Evolutionary conservation across 2,329 filamentous ascomycete species (phyloP).

Genomic region (Verticillium zaregamsianum): DNA sequence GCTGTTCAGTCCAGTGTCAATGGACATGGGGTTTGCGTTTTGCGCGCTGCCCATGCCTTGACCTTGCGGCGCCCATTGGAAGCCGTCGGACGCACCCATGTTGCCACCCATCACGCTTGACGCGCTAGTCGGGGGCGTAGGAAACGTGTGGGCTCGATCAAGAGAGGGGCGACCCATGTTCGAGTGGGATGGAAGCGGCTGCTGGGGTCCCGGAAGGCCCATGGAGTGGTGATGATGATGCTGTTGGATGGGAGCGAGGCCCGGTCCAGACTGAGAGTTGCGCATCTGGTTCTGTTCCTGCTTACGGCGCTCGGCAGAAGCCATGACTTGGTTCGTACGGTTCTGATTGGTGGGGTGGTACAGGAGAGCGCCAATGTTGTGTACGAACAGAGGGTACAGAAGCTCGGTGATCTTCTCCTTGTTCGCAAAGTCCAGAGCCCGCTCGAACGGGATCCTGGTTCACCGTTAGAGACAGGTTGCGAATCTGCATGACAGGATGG

Average conservation of each 20-base stretch:
- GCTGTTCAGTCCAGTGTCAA: conserved; percentile 75
- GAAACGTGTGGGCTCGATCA: conserved; percentile 87
- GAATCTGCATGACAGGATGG: neutral
- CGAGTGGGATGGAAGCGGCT: conserved; percentile 61
- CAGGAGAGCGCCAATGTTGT: conserved; percentile 89
- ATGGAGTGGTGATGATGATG: conserved; percentile 58
- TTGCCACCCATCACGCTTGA: conserved; percentile 67
- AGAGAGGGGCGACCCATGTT: conserved; percentile 70
- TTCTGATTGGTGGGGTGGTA: conserved; percentile 91
- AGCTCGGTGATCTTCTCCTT: conserved; percentile 98
- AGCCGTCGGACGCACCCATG: conserved; percentile 72
- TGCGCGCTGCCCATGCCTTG: conserved; percentile 59
- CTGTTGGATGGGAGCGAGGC: conserved; percentile 65
- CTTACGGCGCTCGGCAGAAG: conserved; percentile 74
- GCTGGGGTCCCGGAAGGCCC: conserved; percentile 51
- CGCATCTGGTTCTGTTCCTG: conserved; percentile 65
- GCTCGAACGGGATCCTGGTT: conserved; percentile 92
- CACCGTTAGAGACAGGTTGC: neutral
- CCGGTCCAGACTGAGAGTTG: conserved; percentile 42
- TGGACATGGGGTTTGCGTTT: conserved; percentile 67
- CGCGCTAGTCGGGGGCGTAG: conserved; percentile 89
- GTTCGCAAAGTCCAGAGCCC: conserved; percentile 97
- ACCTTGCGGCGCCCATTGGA: conserved; percentile 67
- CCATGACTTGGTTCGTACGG: conserved; percentile 80
- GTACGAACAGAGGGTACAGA: conserved; percentile 92